Percentiles rank a stretch among this genome's conserved stretches.
Evolutionary conservation across 2,329 filamentous ascomycete species (phyloP).

Genomic region (Cladosporium velox): DNA sequence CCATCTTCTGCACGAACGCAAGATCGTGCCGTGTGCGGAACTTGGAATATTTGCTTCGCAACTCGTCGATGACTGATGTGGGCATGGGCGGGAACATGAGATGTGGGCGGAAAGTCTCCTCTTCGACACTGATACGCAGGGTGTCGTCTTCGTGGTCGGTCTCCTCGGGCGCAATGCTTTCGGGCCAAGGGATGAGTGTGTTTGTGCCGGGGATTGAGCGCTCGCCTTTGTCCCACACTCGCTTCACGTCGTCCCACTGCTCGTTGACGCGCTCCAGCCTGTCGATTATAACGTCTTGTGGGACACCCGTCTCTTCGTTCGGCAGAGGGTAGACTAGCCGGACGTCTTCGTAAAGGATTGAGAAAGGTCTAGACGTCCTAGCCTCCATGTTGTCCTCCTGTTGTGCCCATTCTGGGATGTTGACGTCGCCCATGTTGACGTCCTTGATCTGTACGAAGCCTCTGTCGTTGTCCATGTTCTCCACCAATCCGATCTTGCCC

Average conservation of each 20-base stretch:
- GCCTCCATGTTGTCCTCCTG: constrained; percentile 52
- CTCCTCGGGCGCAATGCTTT: constrained; percentile 47
- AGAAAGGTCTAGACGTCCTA: background rate
- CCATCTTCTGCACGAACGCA: constrained; percentile 68
- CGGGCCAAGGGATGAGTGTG: constrained; percentile 76
- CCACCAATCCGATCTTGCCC: constrained; percentile 79
- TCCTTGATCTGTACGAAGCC: constrained; percentile 41
- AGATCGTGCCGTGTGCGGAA: constrained; percentile 80
- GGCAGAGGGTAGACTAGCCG: constrained; percentile 78
- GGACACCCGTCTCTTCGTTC: constrained; percentile 64
- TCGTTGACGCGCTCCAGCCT: constrained; percentile 55
- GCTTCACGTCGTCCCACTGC: constrained; percentile 45
- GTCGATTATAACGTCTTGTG: constrained; percentile 76
- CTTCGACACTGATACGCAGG: constrained; percentile 71
- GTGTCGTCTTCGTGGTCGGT: constrained; percentile 69
- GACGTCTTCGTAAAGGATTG: constrained; percentile 65
- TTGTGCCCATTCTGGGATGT: constrained; percentile 45
- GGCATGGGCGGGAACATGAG: constrained; percentile 79
- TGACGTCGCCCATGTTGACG: constrained; percentile 47
- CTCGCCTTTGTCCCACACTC: constrained; percentile 47
- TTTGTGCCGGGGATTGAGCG: constrained; percentile 68
- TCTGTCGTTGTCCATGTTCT: constrained; percentile 48
- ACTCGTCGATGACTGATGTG: constrained; percentile 74
- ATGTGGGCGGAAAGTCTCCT: constrained; percentile 74
- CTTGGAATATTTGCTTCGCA: constrained; percentile 78